Evolutionary conservation across 441 rosid species (phyloP).

Genomic region (Gossypium trilobum): DNA sequence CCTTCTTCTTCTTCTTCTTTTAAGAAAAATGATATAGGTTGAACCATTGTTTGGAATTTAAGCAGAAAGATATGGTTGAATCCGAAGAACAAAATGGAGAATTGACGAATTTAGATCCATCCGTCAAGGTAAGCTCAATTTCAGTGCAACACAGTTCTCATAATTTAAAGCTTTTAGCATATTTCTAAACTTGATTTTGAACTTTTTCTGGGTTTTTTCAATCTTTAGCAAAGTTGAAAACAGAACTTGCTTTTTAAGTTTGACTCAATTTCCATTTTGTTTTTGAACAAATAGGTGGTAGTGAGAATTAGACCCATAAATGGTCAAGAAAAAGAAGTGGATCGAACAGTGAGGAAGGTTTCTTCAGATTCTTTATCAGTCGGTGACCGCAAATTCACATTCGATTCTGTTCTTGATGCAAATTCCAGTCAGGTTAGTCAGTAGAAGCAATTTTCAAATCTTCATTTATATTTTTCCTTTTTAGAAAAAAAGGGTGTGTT

Average conservation of each 20-base stretch:
- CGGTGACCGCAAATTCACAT: slow-evolving; percentile 55
- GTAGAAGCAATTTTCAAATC: background rate
- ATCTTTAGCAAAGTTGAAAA: background rate
- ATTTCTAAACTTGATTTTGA: background rate
- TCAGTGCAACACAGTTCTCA: background rate
- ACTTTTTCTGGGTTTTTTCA: background rate
- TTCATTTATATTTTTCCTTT: too few species aligned
- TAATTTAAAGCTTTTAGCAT: background rate
- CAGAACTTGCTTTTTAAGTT: slow-evolving; percentile 5
- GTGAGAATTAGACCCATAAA: slow-evolving; percentile 66
- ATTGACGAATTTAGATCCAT: slow-evolving; percentile 33
- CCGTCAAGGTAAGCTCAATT: slow-evolving; percentile 50
- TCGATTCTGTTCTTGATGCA: slow-evolving; percentile 72
- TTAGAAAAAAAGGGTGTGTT: background rate
- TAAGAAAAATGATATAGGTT: too few species aligned
- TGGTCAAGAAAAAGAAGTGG: slow-evolving; percentile 32
- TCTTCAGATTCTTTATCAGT: slow-evolving; percentile 50
- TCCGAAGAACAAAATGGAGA: slow-evolving; percentile 24
- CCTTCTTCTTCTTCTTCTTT: background rate
- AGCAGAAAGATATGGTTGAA: slow-evolving; percentile 28
- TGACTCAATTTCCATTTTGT: background rate
- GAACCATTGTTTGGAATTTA: background rate
- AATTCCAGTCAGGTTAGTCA: slow-evolving; percentile 58
- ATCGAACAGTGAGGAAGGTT: slow-evolving; percentile 40
- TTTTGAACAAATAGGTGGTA: slow-evolving; percentile 39